Conservation (phyloP, 768 basidiomycete genomes). For the Crepidotus variabilis region DNA sequence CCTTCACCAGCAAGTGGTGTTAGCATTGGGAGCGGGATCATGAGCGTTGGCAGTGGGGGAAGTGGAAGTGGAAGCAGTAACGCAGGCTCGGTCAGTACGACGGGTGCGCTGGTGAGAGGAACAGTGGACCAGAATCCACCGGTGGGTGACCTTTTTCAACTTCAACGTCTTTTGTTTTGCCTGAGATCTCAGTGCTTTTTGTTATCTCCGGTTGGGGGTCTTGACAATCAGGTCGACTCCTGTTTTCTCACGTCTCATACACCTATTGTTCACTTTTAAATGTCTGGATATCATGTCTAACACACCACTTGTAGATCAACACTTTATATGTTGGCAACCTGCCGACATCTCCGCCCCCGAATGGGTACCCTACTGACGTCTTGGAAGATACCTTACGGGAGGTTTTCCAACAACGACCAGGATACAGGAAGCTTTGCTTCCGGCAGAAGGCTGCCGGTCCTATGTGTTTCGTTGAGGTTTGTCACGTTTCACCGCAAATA, state of each 20-base stretch:
- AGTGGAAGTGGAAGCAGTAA: constrained; percentile 14
- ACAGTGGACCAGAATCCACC: constrained; percentile 91
- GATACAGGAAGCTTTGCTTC: constrained; percentile 91
- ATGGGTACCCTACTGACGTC: constrained; percentile 70
- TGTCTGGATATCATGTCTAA: constrained; percentile 7
- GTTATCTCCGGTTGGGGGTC: background rate
- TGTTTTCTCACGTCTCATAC: background rate
- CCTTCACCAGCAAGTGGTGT: constrained; percentile 72
- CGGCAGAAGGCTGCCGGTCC: constrained; percentile 96
- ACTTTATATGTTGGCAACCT: constrained; percentile 99
- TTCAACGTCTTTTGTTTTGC: no score
- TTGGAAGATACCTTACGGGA: constrained; percentile 86
- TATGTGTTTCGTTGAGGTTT: constrained; percentile 98
- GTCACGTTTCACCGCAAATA: constrained; percentile 3
- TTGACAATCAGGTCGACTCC: background rate
- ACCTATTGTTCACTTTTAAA: constrained; percentile 3
- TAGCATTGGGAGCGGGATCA: constrained; percentile 35
- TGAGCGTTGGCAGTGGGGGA: constrained; percentile 15
- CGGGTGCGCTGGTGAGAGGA: constrained; percentile 29
- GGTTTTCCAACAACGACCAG: constrained; percentile 74
- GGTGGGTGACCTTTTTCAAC: constrained; percentile 36
- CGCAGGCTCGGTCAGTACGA: constrained; percentile 13
- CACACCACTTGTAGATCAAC: constrained; percentile 60
- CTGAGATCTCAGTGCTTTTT: constrained; percentile 3
- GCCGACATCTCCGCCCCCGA: constrained; percentile 72